A percentile compares a stretch with the other conserved stretches of the same genome.
These are phyloP conservation scores for Claviceps pazoutovae DNA, from an alignment of 2,329 filamentous ascomycete species.

Conservation along the genomic window DNA sequence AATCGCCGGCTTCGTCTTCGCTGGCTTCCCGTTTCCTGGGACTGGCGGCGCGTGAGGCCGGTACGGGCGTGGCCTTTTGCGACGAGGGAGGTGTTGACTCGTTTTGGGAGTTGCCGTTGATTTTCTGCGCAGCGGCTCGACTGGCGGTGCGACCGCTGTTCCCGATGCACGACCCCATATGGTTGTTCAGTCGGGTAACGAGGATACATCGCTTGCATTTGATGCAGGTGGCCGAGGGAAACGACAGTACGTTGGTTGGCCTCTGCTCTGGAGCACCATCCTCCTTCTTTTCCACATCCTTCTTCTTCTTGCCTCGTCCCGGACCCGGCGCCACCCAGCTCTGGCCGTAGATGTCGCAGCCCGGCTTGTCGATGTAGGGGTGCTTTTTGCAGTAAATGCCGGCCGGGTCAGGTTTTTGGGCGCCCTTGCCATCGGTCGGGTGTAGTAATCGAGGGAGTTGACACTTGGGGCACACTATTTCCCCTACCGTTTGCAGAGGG, in stretches of 20 bases:
- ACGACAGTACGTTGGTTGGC: conserved; percentile 47
- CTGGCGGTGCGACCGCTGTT: conserved; percentile 51
- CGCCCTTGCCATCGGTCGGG: conserved; percentile 56
- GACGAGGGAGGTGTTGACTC: conserved; percentile 47
- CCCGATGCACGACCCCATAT: conserved; percentile 55
- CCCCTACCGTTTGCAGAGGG: conserved; percentile 53
- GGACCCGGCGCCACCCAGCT: conserved; percentile 61
- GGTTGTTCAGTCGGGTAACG: conserved; percentile 51
- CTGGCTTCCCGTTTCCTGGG: conserved; percentile 44
- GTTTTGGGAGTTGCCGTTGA: conserved; percentile 41
- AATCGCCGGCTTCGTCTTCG: conserved; percentile 37
- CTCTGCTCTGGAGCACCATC: conserved; percentile 37
- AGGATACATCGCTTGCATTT: conserved; percentile 54
- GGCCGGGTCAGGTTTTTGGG: conserved; percentile 49
- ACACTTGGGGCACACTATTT: conserved; percentile 62
- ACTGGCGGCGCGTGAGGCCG: conserved; percentile 38
- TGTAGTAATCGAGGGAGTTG: conserved; percentile 60
- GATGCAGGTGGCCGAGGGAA: conserved; percentile 52
- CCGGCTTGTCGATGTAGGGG: conserved; percentile 61
- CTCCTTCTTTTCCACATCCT: conserved; percentile 53
- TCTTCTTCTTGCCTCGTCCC: conserved; percentile 65
- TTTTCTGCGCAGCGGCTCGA: conserved; percentile 47
- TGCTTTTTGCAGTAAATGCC: conserved; percentile 67
- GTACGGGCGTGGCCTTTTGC: conserved; percentile 46
- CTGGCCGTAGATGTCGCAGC: conserved; percentile 71